Evolutionary conservation across 495 filamentous ascomycete genomes (phyloP).

Genomic region (Pseudevernia furfuracea): DNA sequence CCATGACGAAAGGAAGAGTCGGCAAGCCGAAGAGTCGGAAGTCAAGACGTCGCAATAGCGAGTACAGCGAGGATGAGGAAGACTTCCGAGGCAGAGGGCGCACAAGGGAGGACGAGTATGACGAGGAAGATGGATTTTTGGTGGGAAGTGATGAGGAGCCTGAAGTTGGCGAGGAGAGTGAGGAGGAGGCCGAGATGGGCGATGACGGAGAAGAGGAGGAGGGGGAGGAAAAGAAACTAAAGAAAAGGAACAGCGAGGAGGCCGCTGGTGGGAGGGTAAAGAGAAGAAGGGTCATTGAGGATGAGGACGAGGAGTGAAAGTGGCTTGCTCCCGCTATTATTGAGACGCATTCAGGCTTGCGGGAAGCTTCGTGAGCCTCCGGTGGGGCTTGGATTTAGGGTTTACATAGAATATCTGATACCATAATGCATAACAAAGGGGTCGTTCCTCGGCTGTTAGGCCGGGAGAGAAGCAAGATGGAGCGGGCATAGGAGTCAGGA

Average conservation of each 20-base stretch:
- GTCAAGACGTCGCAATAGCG: constrained; percentile 42
- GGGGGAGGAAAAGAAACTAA: constrained; percentile 38
- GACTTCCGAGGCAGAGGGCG: constrained; percentile 58
- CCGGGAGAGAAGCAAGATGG: neutral
- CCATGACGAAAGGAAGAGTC: constrained; percentile 36
- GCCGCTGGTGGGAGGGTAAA: constrained; percentile 23
- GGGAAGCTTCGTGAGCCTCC: neutral
- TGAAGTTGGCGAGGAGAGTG: constrained; percentile 51
- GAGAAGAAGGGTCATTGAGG: constrained; percentile 26
- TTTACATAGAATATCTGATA: neutral
- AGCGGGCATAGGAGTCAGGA: neutral
- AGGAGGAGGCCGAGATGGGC: constrained; percentile 53
- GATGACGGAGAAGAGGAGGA: constrained; percentile 54
- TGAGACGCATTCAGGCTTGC: too few relatives aligned
- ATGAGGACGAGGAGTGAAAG: constrained; percentile 22
- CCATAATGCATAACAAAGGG: neutral
- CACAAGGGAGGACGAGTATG: constrained; percentile 71
- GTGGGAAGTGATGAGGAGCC: constrained; percentile 67
- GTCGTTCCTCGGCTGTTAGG: neutral
- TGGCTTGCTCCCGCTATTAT: neutral
- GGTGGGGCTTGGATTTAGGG: neutral
- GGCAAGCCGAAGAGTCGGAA: constrained; percentile 37
- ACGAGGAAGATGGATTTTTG: constrained; percentile 71
- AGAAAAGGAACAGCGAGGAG: constrained; percentile 24
- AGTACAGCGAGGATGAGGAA: constrained; percentile 48